Percentiles rank a stretch among this genome's conserved stretches.
These are phyloP conservation scores for Cicer pinnatifidum DNA, from an alignment of 306 rosid genomes.

Conservation along the genomic window DNA sequence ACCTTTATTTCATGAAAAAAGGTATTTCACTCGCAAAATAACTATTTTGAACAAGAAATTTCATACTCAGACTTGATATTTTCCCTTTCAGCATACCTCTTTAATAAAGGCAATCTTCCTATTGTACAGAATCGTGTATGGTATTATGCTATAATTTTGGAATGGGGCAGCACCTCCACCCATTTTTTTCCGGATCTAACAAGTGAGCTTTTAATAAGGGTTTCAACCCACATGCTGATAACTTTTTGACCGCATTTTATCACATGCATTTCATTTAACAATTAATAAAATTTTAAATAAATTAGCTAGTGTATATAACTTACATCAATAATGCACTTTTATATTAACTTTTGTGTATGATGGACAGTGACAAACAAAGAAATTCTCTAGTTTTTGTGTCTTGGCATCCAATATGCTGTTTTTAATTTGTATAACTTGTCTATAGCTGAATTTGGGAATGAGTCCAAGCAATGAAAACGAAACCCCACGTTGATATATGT, in stretches of 20 bases:
- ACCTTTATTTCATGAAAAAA: not conserved
- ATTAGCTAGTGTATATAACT: not conserved
- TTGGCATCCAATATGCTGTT: constrained; percentile 23
- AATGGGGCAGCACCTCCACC: not conserved
- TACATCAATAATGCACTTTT: not conserved
- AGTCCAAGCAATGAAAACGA: constrained; percentile 33
- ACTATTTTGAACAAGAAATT: not conserved
- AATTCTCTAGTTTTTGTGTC: not conserved
- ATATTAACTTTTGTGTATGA: not conserved
- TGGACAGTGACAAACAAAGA: not conserved
- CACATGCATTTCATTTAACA: not conserved
- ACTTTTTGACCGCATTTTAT: not conserved
- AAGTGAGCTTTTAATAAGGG: not conserved
- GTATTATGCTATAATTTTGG: not conserved
- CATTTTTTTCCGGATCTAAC: not conserved
- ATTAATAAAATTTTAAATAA: not conserved
- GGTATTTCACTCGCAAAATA: not conserved
- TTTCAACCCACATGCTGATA: not conserved
- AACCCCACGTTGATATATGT: not conserved
- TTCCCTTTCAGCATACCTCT: not conserved
- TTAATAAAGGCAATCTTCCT: not conserved
- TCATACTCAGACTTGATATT: constrained; percentile 4
- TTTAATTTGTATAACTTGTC: constrained; percentile 33
- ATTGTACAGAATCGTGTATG: not conserved
- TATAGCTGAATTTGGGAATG: not conserved